Evolutionary conservation across 1,284 basidiomycete genomes (phyloP).

Genomic region (Marasmius sp.): DNA sequence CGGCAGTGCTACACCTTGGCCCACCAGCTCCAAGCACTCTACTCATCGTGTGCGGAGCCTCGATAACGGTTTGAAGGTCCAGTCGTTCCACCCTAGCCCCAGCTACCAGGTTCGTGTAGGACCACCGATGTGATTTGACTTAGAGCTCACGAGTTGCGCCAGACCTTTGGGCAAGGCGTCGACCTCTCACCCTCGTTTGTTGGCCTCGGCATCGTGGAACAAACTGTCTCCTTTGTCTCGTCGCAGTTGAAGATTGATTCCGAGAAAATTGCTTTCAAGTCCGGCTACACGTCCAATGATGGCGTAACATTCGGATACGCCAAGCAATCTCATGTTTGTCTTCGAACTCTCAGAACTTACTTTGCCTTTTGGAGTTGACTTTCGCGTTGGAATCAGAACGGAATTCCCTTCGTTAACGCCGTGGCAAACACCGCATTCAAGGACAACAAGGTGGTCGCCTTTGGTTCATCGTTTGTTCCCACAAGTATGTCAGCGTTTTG

Average conservation of each 20-base stretch:
- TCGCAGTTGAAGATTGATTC: neutral
- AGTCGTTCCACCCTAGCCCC: neutral
- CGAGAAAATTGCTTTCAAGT: neutral
- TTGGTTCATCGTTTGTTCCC: neutral
- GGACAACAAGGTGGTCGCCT: neutral
- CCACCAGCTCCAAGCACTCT: neutral
- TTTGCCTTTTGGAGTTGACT: neutral
- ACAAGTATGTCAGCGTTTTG: neutral
- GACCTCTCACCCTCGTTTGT: neutral
- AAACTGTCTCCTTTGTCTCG: neutral
- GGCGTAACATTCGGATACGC: neutral
- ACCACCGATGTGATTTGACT: neutral
- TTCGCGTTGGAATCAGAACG: neutral
- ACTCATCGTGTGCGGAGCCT: neutral
- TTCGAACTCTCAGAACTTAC: conserved; percentile 13
- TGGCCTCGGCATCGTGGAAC: neutral
- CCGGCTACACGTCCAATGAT: neutral
- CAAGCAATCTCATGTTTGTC: neutral
- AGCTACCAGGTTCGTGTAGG: neutral
- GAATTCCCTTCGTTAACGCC: neutral
- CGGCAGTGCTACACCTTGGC: conserved; percentile 16
- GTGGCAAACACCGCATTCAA: neutral
- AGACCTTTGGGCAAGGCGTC: neutral
- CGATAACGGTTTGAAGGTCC: neutral
- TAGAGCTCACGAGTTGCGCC: neutral